These are phyloP conservation scores for Macrolepiota dolichaula DNA, from an alignment of 768 basidiomycete species.

Conservation along the genomic window DNA sequence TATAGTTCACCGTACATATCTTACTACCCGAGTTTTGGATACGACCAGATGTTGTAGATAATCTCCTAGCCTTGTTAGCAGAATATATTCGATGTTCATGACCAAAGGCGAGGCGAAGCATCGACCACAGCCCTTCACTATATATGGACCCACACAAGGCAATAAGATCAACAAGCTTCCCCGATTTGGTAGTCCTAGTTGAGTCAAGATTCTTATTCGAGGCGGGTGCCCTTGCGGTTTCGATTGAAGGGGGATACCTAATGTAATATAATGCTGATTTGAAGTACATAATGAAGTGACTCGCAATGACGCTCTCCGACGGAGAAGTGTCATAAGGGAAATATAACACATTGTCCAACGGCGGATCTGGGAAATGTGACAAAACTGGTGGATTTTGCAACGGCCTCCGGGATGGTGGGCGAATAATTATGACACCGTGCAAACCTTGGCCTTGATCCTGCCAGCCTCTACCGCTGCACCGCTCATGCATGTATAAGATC, in stretches of 20 bases:
- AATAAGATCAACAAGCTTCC: background rate
- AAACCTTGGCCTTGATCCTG: background rate
- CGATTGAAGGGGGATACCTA: too few species aligned
- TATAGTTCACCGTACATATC: background rate
- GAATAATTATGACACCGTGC: background rate
- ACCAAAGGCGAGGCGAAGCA: background rate
- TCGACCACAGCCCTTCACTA: background rate
- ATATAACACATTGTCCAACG: too few species aligned
- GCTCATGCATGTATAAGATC: background rate
- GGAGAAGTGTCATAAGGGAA: too few species aligned
- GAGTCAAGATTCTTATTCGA: background rate
- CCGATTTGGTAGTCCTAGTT: background rate
- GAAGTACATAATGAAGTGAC: too few species aligned
- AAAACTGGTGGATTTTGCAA: background rate
- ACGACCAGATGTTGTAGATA: constrained; percentile 2
- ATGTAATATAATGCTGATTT: too few species aligned
- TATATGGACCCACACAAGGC: background rate
- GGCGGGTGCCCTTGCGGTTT: too few species aligned
- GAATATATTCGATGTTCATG: background rate
- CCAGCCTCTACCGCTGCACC: background rate
- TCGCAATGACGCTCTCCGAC: too few species aligned
- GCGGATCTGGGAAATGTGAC: background rate
- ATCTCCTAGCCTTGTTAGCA: background rate
- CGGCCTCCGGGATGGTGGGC: background rate
- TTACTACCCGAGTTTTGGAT: constrained; percentile 6